Conservation (phyloP, 352 stramenopile species). For the Phytophthora tubulina region DNA sequence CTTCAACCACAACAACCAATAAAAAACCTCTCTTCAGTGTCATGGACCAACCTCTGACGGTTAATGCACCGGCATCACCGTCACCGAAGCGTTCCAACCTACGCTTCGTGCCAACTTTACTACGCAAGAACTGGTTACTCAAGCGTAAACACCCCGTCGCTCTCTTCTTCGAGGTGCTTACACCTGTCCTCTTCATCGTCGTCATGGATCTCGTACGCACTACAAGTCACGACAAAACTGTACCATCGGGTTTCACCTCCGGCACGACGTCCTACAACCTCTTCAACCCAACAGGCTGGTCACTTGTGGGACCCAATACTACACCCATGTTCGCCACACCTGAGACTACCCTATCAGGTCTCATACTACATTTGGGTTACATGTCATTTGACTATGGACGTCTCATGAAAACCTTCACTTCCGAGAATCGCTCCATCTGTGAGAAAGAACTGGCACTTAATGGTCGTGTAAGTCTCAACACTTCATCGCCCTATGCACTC, state of each 20-base stretch:
- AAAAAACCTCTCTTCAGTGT: not conserved
- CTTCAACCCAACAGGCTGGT: slow-evolving; percentile 47
- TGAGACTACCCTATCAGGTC: slow-evolving; percentile 69
- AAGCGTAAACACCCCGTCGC: slow-evolving; percentile 70
- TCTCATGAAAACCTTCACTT: slow-evolving; percentile 48
- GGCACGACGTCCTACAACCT: slow-evolving; percentile 50
- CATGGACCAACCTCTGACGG: slow-evolving; percentile 37
- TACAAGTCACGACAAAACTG: slow-evolving; percentile 42
- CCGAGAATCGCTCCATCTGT: slow-evolving; percentile 38
- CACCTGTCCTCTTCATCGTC: slow-evolving; percentile 68
- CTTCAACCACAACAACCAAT: not conserved
- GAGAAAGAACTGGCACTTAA: slow-evolving; percentile 28
- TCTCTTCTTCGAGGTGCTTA: slow-evolving; percentile 66
- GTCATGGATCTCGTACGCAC: slow-evolving; percentile 67
- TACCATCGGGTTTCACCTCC: slow-evolving; percentile 50
- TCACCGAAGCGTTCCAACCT: slow-evolving; percentile 33
- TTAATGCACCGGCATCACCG: slow-evolving; percentile 9
- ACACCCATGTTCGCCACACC: slow-evolving; percentile 54
- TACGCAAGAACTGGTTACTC: slow-evolving; percentile 86
- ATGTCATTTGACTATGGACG: slow-evolving; percentile 39
- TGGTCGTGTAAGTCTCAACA: slow-evolving; percentile 39
- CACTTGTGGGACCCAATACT: slow-evolving; percentile 41
- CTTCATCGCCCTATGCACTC: slow-evolving; percentile 32
- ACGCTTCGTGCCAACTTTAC: slow-evolving; percentile 63
- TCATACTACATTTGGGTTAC: slow-evolving; percentile 61